Percentiles rank a stretch among this genome's conserved stretches.
Conservation (phyloP, 306 rosid genomes). For the Vigna radiata region DNA sequence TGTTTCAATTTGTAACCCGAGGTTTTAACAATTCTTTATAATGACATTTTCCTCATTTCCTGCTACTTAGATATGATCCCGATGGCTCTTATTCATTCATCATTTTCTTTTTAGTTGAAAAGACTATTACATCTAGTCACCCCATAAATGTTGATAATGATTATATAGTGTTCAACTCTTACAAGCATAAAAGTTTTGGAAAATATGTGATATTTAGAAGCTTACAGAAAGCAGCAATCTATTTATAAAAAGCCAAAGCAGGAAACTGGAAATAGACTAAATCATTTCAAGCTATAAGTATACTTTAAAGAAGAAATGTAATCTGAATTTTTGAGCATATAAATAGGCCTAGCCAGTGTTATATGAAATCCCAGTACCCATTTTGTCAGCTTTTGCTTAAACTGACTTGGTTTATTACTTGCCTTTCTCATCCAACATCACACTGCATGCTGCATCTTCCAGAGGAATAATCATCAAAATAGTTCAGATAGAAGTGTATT, state of each 20-base stretch:
- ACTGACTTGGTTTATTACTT: constrained; percentile 31
- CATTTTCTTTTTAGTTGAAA: constrained; percentile 15
- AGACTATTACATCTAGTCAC: not conserved
- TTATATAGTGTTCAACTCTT: constrained; percentile 31
- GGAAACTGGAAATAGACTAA: not conserved
- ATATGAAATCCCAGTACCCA: not conserved
- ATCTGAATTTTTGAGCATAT: constrained; percentile 13
- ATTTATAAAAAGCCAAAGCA: not conserved
- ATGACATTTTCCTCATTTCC: constrained; percentile 39
- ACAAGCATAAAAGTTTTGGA: not conserved
- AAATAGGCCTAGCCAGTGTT: constrained; percentile 30
- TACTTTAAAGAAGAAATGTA: constrained; percentile 5
- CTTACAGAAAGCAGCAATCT: not conserved
- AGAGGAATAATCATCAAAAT: constrained; percentile 30
- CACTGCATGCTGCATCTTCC: not conserved
- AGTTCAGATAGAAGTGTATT: not conserved
- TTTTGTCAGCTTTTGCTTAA: constrained; percentile 38
- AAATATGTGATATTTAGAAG: constrained; percentile 18
- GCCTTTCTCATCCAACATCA: not conserved
- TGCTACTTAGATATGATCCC: constrained; percentile 1
- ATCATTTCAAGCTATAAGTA: not conserved
- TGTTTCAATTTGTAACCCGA: constrained; percentile 34
- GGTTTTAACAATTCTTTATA: constrained; percentile 33
- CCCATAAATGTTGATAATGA: not conserved
- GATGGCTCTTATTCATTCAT: constrained; percentile 19